phyloP scores from a whole-genome alignment of 805 yeast species.

The Saccharomycopsis olivae region DNA sequence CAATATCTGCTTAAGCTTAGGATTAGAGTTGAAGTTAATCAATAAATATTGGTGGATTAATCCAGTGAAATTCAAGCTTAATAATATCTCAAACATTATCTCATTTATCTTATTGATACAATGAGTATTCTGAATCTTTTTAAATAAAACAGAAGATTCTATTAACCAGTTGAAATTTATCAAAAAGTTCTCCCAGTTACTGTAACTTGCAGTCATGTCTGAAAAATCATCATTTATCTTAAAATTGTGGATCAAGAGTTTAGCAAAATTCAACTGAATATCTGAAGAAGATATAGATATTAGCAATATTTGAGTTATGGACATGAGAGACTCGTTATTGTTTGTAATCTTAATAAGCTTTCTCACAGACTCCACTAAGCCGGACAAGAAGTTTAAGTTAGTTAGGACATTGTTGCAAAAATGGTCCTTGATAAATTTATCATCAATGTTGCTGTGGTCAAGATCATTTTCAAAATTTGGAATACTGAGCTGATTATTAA shows the following conservation, averaged over 20 bases:
- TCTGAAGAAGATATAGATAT: conserved; percentile 13
- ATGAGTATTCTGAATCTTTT: conserved; percentile 11
- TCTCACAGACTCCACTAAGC: conserved; percentile 13
- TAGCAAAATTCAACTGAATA: conserved; percentile 17
- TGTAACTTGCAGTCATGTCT: conserved; percentile 2
- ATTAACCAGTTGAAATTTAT: conserved; percentile 17
- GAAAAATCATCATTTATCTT: conserved; percentile 12
- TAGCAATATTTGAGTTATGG: conserved; percentile 15
- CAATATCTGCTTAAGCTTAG: conserved; percentile 11
- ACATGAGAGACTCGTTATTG: conserved; percentile 15
- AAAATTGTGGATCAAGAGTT: conserved; percentile 16
- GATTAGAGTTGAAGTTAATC: conserved; percentile 12
- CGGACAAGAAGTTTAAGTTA: conserved; percentile 5
- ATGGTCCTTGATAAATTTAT: conserved; percentile 10
- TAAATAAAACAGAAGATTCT: conserved; percentile 14
- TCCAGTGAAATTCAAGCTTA: conserved; percentile 10
- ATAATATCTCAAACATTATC: conserved; percentile 14
- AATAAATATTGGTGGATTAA: conserved; percentile 12
- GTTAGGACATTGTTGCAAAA: conserved; percentile 13
- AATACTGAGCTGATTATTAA: conserved; percentile 1
- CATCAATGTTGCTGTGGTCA: conserved; percentile 11
- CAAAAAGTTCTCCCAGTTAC: conserved; percentile 17
- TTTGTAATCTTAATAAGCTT: conserved; percentile 16
- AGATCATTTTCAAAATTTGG: conserved; percentile 9
- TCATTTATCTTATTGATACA: conserved; percentile 15